These are phyloP conservation scores for Hypomontagnella submonticulosa DNA, from an alignment of 495 filamentous ascomycete genomes.

Conservation along the genomic window DNA sequence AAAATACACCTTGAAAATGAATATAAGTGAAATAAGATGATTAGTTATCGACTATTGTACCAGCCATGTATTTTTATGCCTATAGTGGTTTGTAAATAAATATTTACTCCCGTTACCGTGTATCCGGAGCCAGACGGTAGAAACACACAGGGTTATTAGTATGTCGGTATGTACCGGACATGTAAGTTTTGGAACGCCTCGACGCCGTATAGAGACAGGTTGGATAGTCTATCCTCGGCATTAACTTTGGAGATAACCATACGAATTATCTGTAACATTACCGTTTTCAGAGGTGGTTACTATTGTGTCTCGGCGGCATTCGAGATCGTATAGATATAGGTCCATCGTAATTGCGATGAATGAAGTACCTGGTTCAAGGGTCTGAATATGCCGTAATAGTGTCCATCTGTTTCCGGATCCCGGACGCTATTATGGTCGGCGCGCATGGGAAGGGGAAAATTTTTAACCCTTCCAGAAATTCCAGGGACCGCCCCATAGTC, in stretches of 20 bases:
- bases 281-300: conserved; percentile 15
- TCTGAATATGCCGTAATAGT: neutral
- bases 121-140: neutral
- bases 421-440: conserved; percentile 26
- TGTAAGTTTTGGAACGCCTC: conserved; percentile 9
- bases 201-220: neutral
- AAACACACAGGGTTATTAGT: too few species aligned
- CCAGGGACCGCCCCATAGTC: conserved; percentile 27
- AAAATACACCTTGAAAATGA: neutral
- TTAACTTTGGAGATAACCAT: conserved; percentile 3
- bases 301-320: conserved; percentile 37
- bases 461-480: conserved; percentile 21
- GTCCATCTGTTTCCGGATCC: conserved; percentile 15
- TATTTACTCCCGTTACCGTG: conserved; percentile 8
- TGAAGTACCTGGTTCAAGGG: conserved; percentile 10
- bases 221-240: conserved; percentile 7
- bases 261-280: conserved; percentile 13
- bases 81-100: conserved; percentile 10
- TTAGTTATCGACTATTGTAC: neutral
- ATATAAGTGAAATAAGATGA: neutral
- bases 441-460: conserved; percentile 30
- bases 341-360: conserved; percentile 1
- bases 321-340: conserved; percentile 6
- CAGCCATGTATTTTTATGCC: too few species aligned
- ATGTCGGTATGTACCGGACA: neutral